Evolutionary conservation across 2,329 filamentous ascomycete genomes (phyloP), one percentile per base, ranked within the genome.

Genomic region (Didymella keratinophila): DNA sequence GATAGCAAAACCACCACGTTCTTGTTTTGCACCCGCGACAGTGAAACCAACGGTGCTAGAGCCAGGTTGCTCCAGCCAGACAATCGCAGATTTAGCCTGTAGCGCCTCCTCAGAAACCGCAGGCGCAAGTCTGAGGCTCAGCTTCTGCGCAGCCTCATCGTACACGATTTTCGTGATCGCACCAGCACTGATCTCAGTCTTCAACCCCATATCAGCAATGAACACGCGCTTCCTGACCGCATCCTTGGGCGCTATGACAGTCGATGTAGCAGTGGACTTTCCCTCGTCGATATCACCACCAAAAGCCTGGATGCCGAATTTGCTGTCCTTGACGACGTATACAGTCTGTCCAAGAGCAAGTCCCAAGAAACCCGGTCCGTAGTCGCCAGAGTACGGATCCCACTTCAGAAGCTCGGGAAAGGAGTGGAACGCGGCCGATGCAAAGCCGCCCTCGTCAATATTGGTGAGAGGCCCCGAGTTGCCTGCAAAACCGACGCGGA

Each of bases 371-470:
- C 80, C 82, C 0, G 79, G 81, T 0, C 85, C 85, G 55, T 87
- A 87, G 67, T 87, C 86, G 1, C 85, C 84, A 9, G 79, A 83
- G 60, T 83, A 84, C 0, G 78, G 80, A 62, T 87, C 85, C 82
- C 85, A 87, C 21, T 75, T 76, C 28, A 87, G 73, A 0, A 82
- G 82, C 34, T 86, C 81, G 0, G 85, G 84, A 66, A 77, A 86
- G 0, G 83, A 83, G 68, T 87, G 85, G 67, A 87, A 87, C 0
- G 83, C 82, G 1, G 82, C 82, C 10, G 82, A 78, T 0, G 81
- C 81, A 57, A 84, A 87, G 0, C 85, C 85, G 1, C 82, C 83
- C 20, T 77, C 62, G 59, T 85, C 79, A 64, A 88, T 85, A 68
- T 84, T 87, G 4, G 82, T 81, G 2, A 86, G 69, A 0, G 85